These are phyloP conservation scores for Naumovozyma baii DNA, from an alignment of 805 yeast species.

Conservation along the genomic window DNA sequence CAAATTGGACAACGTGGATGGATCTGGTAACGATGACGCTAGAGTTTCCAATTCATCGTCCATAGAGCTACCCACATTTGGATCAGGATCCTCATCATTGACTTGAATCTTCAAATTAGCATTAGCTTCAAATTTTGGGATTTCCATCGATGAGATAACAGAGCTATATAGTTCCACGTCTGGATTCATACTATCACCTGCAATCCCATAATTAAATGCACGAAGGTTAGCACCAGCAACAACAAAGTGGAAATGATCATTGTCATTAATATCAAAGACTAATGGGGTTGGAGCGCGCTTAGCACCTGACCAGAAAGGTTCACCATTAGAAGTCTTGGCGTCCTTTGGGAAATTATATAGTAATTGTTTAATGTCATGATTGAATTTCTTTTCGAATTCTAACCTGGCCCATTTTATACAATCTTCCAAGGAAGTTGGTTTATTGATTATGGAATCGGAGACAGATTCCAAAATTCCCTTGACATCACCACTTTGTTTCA, in stretches of 20 bases:
- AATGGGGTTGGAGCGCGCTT: constrained; percentile 93
- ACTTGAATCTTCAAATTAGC: constrained; percentile 73
- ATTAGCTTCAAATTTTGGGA: constrained; percentile 66
- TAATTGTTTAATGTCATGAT: constrained; percentile 80
- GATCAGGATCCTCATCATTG: constrained; percentile 81
- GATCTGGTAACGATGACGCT: constrained; percentile 77
- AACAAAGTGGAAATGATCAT: constrained; percentile 73
- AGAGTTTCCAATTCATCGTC: constrained; percentile 61
- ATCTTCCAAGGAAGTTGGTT: constrained; percentile 86
- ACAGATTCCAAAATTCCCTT: constrained; percentile 80
- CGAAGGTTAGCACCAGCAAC: constrained; percentile 85
- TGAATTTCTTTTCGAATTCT: constrained; percentile 78
- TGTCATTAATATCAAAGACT: constrained; percentile 61
- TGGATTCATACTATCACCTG: constrained; percentile 45
- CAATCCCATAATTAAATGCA: constrained; percentile 85
- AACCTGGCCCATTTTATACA: constrained; percentile 92
- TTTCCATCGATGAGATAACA: constrained; percentile 40
- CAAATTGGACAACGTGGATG: constrained; percentile 81
- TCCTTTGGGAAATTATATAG: constrained; percentile 92
- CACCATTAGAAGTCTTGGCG: constrained; percentile 82
- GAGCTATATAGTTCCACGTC: constrained; percentile 40
- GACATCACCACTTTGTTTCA: constrained; percentile 88
- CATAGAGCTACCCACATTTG: constrained; percentile 44
- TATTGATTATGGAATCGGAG: constrained; percentile 58
- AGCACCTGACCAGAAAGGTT: constrained; percentile 96